These are phyloP conservation scores for Colletotrichum trifolii DNA, from an alignment of 2,329 filamentous ascomycete species.

Conservation along the genomic window DNA sequence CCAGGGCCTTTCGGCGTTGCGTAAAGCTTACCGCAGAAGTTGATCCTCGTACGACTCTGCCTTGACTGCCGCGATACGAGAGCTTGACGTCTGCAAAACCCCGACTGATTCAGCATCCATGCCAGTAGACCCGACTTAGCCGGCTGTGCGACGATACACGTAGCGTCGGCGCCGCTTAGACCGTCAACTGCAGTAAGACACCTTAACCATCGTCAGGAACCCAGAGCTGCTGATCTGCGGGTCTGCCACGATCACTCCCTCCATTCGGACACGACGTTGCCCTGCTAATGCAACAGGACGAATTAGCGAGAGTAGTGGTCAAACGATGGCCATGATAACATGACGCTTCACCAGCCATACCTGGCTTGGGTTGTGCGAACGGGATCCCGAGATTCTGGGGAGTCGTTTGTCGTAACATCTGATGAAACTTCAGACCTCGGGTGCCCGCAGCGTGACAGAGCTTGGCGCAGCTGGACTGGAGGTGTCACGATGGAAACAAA, in stretches of 20 bases:
- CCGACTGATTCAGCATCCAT: conserved; percentile 13
- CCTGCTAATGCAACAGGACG: no score
- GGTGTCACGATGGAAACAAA: neutral
- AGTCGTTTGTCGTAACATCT: neutral
- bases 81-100: neutral
- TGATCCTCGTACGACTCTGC: no score
- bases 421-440: conserved; percentile 1
- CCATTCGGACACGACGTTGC: no score
- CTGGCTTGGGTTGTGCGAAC: no score
- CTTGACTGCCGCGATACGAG: no score
- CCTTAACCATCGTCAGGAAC: no score
- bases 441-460: neutral
- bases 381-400: neutral
- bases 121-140: conserved; percentile 3
- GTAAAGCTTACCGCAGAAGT: no score
- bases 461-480: neutral
- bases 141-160: conserved; percentile 2
- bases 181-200: neutral
- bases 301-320: neutral
- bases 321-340: neutral
- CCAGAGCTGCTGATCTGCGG: no score
- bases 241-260: no score
- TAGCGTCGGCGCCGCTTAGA: conserved; percentile 2
- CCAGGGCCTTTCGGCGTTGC: no score
- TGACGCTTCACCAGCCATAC: neutral